phyloP scores from a whole-genome alignment of 768 basidiomycete species.

The Kwoniella newhampshirensis region DNA sequence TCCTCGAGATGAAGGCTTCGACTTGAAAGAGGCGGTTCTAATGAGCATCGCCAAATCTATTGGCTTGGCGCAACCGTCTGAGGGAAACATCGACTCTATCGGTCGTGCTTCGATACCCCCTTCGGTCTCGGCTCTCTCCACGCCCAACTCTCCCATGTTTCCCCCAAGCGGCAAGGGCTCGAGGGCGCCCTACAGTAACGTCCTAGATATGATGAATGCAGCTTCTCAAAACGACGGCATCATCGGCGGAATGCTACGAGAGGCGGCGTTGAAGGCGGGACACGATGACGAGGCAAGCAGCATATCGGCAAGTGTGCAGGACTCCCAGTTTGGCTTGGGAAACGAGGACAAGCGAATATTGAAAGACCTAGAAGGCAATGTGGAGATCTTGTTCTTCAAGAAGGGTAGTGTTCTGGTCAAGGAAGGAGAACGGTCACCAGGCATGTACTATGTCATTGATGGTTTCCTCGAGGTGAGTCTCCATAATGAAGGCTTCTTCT shows the following conservation, averaged over 20 bases:
- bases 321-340: slow-evolving; percentile 23
- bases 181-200: slow-evolving; percentile 44
- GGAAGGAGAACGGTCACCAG: slow-evolving; percentile 85
- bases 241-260: slow-evolving; percentile 46
- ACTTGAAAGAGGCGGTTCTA: slow-evolving; percentile 96
- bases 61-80: slow-evolving; percentile 81
- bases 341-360: slow-evolving; percentile 58
- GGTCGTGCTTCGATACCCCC: slow-evolving; percentile 33
- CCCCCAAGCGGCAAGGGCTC: slow-evolving; percentile 28
- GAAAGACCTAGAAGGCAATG: slow-evolving; percentile 88
- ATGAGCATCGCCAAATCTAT: slow-evolving; percentile 96
- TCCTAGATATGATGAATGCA: slow-evolving; percentile 51
- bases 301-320: slow-evolving; percentile 42
- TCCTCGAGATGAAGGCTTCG: slow-evolving; percentile 58
- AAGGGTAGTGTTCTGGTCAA: slow-evolving; percentile 81
- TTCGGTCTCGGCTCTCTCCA: slow-evolving; percentile 47
- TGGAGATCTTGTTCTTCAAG: slow-evolving; percentile 90
- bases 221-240: slow-evolving; percentile 36
- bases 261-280: slow-evolving; percentile 35
- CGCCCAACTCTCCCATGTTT: slow-evolving; percentile 52
- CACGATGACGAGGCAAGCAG: slow-evolving; percentile 33
- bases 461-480: slow-evolving; percentile 81
- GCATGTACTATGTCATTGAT: slow-evolving; percentile 93
- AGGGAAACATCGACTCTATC: slow-evolving; percentile 21
- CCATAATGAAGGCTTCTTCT: not conserved